Base-by-base conservation (phyloP, 2,329 filamentous ascomycete genomes). In the Trichophyton schoenleinii region DNA sequence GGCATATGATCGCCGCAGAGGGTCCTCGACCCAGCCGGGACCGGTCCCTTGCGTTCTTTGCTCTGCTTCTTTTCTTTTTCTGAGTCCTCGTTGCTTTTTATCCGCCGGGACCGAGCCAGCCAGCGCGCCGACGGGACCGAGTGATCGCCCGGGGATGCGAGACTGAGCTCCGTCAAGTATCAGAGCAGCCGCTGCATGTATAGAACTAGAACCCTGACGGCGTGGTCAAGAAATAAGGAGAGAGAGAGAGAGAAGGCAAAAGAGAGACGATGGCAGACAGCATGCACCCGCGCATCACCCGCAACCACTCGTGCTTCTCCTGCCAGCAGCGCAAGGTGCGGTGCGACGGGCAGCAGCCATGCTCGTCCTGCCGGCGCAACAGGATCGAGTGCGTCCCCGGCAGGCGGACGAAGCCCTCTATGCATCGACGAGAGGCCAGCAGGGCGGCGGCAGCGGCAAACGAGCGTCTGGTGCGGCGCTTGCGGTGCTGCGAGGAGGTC, bases 301-400 rank as follows among this genome's bases (percentile, higher is more conserved):
- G 41, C 41, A 44, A 44, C 41, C 41, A 44, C 41, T 53, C 70
- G 28, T 71, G 70, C 57, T 63, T 64, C 18, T 65, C 66, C n/a
- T 71, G 69, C 63, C 64, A 67, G 31, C 61, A 60, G 44, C 66
- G 69, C 58, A 70, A 70, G 62, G 65, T 70, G 44, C 70, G 67
- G 65, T 71, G 69, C 49, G 67, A 70, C 61, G 64, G 66, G 60
- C 63, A 66, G 7, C 62, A 65, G 48, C 69, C 69, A 13, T 71
- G 69, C 61, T 63, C 65, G 42, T 69, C 68, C 31, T 70, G 69
- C 59, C 57, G 49, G 5, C 55, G 60, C 28, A 66, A 64, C 64
- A 61, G 61, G 3, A 58, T 64, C 8, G 58, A 63, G 11, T 67
- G 64, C n/a, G 52, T 63, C 13, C 66, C 61, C 44, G 64, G 64